Evolutionary conservation across 495 filamentous ascomycete genomes (phyloP).

Genomic region (Hyaloscypha bicolor): DNA sequence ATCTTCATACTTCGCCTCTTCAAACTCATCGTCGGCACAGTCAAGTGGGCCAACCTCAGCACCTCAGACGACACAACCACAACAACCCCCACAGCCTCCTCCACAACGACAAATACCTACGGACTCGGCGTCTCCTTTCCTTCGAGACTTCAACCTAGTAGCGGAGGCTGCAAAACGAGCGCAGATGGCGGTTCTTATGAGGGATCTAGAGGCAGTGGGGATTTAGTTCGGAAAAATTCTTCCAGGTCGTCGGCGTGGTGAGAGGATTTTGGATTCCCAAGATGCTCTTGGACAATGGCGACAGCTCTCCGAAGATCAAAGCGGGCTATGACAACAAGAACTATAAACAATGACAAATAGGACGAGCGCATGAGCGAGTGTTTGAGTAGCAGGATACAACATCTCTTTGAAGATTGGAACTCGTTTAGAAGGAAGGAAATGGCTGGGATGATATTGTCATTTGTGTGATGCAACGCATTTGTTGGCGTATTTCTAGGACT

Average conservation of each 20-base stretch:
- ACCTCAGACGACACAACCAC: conserved; percentile 2
- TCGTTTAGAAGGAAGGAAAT: not conserved
- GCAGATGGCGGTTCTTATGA: conserved; percentile 82
- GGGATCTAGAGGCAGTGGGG: conserved; percentile 74
- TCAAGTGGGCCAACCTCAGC: conserved; percentile 16
- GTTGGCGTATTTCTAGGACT: not conserved
- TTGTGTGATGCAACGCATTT: conserved; percentile 1
- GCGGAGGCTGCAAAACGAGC: conserved; percentile 96
- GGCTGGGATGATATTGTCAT: not conserved
- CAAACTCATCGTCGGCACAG: conserved; percentile 12
- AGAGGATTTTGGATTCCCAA: not conserved
- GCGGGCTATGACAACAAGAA: not conserved
- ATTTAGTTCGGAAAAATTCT: conserved; percentile 39
- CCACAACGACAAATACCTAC: conserved; percentile 22
- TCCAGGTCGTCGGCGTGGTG: not conserved
- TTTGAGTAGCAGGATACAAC: not conserved
- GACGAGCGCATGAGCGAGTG: not conserved
- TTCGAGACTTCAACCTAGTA: conserved; percentile 80
- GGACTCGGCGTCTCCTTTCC: conserved; percentile 60
- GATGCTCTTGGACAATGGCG: not conserved
- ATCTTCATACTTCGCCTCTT: conserved; percentile 24
- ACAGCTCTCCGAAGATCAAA: not conserved
- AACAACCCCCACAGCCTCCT: conserved; percentile 7
- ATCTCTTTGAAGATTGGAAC: not conserved
- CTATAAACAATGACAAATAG: not conserved